A percentile compares a stretch with the other conserved stretches of the same genome.
Evolutionary conservation across 768 basidiomycete species (phyloP).

Genomic region (Naganishia friedmannii): DNA sequence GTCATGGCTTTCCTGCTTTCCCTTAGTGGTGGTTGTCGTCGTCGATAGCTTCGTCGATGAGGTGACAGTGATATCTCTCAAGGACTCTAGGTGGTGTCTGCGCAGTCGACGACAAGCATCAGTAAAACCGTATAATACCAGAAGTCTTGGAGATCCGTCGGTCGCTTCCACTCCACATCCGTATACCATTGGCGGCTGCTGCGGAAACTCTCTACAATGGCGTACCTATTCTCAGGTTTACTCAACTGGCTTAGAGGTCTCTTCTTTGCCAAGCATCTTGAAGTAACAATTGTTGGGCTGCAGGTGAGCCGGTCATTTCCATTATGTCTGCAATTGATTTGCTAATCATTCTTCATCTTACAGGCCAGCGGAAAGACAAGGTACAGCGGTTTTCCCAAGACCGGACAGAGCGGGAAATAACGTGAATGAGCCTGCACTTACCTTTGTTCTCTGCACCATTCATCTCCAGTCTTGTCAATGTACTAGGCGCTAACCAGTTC

Average conservation of each 20-base stretch:
- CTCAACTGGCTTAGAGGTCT: slow-evolving; percentile 64
- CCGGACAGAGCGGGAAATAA: not conserved
- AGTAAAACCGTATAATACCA: too few relatives aligned
- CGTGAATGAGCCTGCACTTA: not conserved
- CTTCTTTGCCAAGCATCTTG: slow-evolving; percentile 82
- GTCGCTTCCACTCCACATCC: not conserved
- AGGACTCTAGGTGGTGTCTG: too few relatives aligned
- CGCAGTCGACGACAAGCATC: too few relatives aligned
- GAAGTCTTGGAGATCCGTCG: not conserved
- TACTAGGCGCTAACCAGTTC: slow-evolving; percentile 78
- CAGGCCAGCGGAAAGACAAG: slow-evolving; percentile 94
- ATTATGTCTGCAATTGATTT: not conserved
- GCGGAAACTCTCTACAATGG: slow-evolving; percentile 44
- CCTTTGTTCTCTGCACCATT: not conserved
- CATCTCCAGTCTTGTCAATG: slow-evolving; percentile 64
- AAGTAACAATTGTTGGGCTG: slow-evolving; percentile 85
- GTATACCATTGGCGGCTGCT: not conserved
- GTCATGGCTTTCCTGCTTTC: slow-evolving; percentile 12
- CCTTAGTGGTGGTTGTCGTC: not conserved
- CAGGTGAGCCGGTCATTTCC: slow-evolving; percentile 60
- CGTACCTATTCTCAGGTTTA: slow-evolving; percentile 58
- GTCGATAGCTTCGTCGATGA: too few relatives aligned
- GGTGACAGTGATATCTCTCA: too few relatives aligned
- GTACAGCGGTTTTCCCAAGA: slow-evolving; percentile 41
- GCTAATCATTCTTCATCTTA: not conserved